Base-by-base conservation (phyloP, 2,329 filamentous ascomycete species). In the Epichloe coenophiala region DNA sequence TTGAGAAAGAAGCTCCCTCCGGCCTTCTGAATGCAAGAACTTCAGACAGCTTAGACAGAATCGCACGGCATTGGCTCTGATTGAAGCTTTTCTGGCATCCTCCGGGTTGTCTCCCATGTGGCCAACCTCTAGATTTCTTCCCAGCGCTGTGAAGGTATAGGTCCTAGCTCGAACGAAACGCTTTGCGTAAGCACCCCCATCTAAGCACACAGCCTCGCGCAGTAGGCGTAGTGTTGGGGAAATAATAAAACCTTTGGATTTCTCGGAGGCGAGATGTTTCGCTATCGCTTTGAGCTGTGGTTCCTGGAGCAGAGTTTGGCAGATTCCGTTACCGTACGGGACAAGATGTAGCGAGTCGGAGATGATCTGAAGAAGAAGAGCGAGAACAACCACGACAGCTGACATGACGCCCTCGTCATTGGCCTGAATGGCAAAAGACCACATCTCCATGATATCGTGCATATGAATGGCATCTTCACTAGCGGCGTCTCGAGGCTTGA, bases 201-300 rank as follows among this genome's bases (percentile, higher is more conserved):
- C 90, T 56, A 95, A 85, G 50, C 76, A 81, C 15, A 88, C 80
- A n/a, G 90, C 76, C 67, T 98, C 91, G 48, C 84, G 86, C 53
- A 98, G 75, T 48, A 98, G 71, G 51, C 91, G 82, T 52, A 98
- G 70, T 23, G 86, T 90, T 1, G 93, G 91, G 3, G 88, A 93
- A 54, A 96, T 90, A 52, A 97, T 72, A 65, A 87, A 88, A 39
- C 89, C 88, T 62, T 94, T 95, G 45, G 81, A 77, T 65, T 88
- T 90, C 23, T 86, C 83, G 0, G 87, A 81, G 3, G 86, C 84
- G 17, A 97, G 69, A 53, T 88, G 88, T 53, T 83, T 82, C 35
- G 87, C 82, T 23, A 97, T 70, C 3, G 95, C 77, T 58, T 90
- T 88, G 55, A 90, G 74, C 57, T 95, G 88, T 27, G 83, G 79